A percentile compares a stretch with the other conserved stretches of the same genome.
These are phyloP conservation scores for Lecanicillium sp. DNA, from an alignment of 2,329 filamentous ascomycete genomes.

Conservation along the genomic window DNA sequence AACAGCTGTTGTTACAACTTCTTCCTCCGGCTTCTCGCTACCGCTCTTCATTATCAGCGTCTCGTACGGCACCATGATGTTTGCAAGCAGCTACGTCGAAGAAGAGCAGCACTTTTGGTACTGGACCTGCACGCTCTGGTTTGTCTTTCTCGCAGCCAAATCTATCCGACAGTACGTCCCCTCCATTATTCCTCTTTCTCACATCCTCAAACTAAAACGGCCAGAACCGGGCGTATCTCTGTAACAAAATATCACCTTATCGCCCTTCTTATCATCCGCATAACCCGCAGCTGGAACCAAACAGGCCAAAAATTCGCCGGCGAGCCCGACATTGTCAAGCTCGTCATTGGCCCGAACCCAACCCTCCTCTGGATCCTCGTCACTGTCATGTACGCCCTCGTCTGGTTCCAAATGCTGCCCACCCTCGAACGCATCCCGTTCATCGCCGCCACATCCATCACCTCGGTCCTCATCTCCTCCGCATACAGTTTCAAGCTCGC, in stretches of 20 bases:
- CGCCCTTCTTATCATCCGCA: slow-evolving; percentile 53
- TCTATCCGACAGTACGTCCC: slow-evolving; percentile 30
- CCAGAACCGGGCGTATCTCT: slow-evolving; percentile 18
- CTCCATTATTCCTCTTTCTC: background rate
- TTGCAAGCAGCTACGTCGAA: slow-evolving; percentile 94
- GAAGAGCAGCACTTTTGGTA: slow-evolving; percentile 99
- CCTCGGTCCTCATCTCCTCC: slow-evolving; percentile 34
- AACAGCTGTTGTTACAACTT: slow-evolving; percentile 9
- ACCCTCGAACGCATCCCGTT: slow-evolving; percentile 33
- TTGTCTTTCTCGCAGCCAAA: slow-evolving; percentile 43
- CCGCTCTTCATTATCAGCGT: slow-evolving; percentile 45
- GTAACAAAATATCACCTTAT: slow-evolving; percentile 26
- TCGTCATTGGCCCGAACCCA: slow-evolving; percentile 56
- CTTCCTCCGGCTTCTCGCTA: background rate
- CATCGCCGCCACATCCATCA: slow-evolving; percentile 29
- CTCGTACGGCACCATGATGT: slow-evolving; percentile 83
- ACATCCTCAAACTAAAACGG: slow-evolving; percentile 6
- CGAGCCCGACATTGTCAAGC: slow-evolving; percentile 76
- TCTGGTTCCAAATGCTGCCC: slow-evolving; percentile 37
- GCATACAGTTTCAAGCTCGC: slow-evolving; percentile 82
- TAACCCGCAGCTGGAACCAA: slow-evolving; percentile 83
- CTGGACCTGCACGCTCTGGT: slow-evolving; percentile 70
- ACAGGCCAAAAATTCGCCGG: slow-evolving; percentile 94
- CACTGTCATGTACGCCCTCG: slow-evolving; percentile 57
- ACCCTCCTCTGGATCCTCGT: slow-evolving; percentile 68